Conservation (phyloP, 2,329 filamentous ascomycete species). For the Hymenoscyphus infarciens region DNA sequence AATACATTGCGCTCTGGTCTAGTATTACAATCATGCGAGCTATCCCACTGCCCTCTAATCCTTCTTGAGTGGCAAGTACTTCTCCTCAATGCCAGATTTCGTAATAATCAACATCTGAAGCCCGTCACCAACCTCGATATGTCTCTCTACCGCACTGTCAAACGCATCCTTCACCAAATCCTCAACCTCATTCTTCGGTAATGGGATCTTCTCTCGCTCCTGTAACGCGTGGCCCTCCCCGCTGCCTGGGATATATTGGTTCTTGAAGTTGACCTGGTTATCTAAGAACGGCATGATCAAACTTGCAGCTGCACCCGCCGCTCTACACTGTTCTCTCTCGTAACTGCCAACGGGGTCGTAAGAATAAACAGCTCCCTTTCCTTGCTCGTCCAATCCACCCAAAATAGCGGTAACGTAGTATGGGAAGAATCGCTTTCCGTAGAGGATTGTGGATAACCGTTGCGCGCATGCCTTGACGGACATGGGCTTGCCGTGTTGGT, state of each 20-base stretch:
- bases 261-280: conserved; percentile 99
- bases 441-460: conserved; percentile 90
- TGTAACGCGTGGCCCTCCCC: conserved; percentile 77
- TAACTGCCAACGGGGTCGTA: conserved; percentile 98
- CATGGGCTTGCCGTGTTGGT: conserved; percentile 97
- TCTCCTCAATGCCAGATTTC: conserved; percentile 82
- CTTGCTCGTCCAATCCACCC: conserved; percentile 90
- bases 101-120: conserved; percentile 96
- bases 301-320: conserved; percentile 85
- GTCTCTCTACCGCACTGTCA: conserved; percentile 94
- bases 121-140: conserved; percentile 97
- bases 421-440: conserved; percentile 97
- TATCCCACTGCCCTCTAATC: conserved; percentile 53
- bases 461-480: conserved; percentile 91
- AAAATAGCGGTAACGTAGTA: conserved; percentile 97
- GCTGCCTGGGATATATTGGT: conserved; percentile 88
- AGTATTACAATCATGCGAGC: conserved; percentile 20
- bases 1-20: conserved; percentile 15
- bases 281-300: conserved; percentile 99
- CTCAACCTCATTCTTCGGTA: conserved; percentile 73
- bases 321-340: conserved; percentile 93
- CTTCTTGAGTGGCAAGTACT: conserved; percentile 79
- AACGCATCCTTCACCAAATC: conserved; percentile 94
- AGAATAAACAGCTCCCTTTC: conserved; percentile 89
- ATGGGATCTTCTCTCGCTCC: conserved; percentile 65